Evolutionary conservation across 73 alveolate genomes (phyloP).

Genomic region (Blepharisma japonicum): DNA sequence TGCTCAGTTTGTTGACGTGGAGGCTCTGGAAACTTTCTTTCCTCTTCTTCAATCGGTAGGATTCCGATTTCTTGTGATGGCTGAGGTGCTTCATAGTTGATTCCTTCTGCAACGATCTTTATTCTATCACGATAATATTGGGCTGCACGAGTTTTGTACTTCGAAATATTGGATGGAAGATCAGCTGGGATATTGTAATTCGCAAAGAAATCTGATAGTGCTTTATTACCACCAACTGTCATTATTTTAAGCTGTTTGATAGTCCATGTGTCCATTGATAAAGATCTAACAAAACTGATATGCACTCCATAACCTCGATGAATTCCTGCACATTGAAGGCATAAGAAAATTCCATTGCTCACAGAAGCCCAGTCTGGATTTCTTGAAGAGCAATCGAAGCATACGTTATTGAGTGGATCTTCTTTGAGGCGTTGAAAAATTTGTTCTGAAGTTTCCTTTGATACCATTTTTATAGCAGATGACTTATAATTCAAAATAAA

Average conservation of each 20-base stretch:
- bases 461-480: conserved; percentile 5
- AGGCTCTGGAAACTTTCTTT: background rate
- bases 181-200: conserved; percentile 7
- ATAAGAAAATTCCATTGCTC: conserved; percentile 81
- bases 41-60: background rate
- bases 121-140: background rate
- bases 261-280: conserved; percentile 84
- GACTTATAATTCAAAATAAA: background rate
- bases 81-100: background rate
- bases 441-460: conserved; percentile 17
- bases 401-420: conserved; percentile 42
- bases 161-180: background rate
- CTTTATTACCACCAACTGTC: conserved; percentile 89
- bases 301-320: conserved; percentile 85
- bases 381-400: conserved; percentile 84
- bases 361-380: conserved; percentile 89
- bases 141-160: conserved; percentile 1
- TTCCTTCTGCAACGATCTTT: conserved; percentile 18
- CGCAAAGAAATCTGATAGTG: conserved; percentile 70
- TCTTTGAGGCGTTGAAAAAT: conserved; percentile 7
- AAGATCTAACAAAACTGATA: conserved; percentile 77
- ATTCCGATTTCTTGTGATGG: background rate
- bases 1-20: background rate
- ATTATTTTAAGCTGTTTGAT: conserved; percentile 79
- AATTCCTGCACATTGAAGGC: conserved; percentile 91